A percentile compares a stretch with the other conserved stretches of the same genome.
Evolutionary conservation across 495 filamentous ascomycete genomes (phyloP).

Genomic region (Neurospora sp.): DNA sequence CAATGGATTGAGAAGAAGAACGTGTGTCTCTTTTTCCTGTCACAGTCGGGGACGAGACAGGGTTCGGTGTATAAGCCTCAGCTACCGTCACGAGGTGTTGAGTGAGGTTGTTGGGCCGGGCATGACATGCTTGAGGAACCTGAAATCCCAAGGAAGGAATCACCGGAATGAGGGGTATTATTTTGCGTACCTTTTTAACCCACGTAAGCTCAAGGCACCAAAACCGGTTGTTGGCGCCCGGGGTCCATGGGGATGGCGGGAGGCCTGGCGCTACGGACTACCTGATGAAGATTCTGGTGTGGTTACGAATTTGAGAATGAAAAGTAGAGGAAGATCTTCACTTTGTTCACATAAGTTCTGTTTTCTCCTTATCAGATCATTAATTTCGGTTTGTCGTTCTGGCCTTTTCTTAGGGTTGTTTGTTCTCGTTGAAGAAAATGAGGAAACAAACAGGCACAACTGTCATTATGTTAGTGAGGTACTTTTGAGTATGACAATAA

Average conservation of each 20-base stretch:
- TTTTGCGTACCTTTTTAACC: neutral
- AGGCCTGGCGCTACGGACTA: neutral
- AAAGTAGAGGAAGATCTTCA: neutral
- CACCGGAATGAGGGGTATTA: neutral
- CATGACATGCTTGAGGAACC: neutral
- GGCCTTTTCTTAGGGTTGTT: neutral
- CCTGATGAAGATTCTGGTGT: neutral
- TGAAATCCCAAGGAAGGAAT: neutral
- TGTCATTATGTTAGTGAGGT: neutral
- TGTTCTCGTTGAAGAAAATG: neutral
- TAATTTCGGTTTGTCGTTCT: neutral
- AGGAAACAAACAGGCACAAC: neutral
- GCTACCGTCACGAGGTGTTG: neutral
- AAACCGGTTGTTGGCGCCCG: neutral
- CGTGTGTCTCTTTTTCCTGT: neutral
- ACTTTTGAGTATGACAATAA: neutral
- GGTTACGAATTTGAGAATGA: neutral
- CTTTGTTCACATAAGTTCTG: neutral
- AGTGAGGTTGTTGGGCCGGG: neutral
- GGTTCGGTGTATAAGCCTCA: neutral
- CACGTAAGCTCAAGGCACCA: neutral
- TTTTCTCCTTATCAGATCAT: neutral
- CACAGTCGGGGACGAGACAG: neutral
- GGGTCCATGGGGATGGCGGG: neutral
- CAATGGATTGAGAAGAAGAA: neutral